phyloP scores from a whole-genome alignment of 129 eudicot species.

The Tagetes erecta region DNA sequence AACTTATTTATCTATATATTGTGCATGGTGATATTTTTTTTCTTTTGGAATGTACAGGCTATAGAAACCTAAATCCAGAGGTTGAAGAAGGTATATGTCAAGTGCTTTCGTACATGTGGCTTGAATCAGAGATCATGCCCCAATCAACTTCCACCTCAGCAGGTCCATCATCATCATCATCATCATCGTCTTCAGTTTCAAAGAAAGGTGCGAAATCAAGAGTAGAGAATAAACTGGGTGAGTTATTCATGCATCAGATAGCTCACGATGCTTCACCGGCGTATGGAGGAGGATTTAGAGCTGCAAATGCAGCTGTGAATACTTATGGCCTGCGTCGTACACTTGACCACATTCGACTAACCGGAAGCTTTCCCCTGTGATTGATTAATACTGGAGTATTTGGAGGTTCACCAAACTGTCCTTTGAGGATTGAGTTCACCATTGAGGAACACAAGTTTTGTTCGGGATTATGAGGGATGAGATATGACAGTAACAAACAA shows the following conservation, averaged over 20 bases:
- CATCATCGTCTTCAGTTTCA: constrained; percentile 56
- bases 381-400: constrained; percentile 15
- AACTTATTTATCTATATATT: not conserved
- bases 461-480: constrained; percentile 24
- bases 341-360: constrained; percentile 71
- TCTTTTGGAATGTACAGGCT: constrained; percentile 48
- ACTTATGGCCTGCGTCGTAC: constrained; percentile 80
- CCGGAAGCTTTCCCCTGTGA: constrained; percentile 73
- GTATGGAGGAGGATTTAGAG: constrained; percentile 88
- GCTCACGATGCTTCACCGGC: constrained; percentile 89
- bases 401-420: constrained; percentile 17
- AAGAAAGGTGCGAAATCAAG: constrained; percentile 86
- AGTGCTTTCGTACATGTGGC: constrained; percentile 96
- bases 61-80: constrained; percentile 75
- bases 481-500: constrained; percentile 14
- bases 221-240: constrained; percentile 76
- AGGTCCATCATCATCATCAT: constrained; percentile 62
- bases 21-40: not conserved
- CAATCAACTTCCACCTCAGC: constrained; percentile 40
- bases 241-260: constrained; percentile 92
- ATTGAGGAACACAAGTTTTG: constrained; percentile 45
- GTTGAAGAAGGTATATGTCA: constrained; percentile 99
- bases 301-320: constrained; percentile 85
- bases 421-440: constrained; percentile 38
- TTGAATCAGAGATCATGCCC: constrained; percentile 90